phyloP scores from a whole-genome alignment of 2,329 filamentous ascomycete species.

The Fonsecaea pugnacius region DNA sequence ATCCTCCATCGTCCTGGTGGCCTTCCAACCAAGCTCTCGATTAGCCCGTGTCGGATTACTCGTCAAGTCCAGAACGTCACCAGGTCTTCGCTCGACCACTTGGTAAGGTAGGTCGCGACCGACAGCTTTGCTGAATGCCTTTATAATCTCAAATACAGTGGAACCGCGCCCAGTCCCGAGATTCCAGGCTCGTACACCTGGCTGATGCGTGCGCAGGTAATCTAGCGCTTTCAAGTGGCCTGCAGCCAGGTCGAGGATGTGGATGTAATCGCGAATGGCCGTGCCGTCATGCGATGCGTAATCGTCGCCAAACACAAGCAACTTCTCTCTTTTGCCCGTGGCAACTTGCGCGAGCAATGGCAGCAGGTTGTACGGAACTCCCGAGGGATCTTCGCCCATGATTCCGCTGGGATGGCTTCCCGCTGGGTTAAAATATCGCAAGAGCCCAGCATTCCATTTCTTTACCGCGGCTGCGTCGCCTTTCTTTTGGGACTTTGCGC shows the following conservation, averaged over 20 bases:
- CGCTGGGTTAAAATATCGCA: slow-evolving; percentile 97
- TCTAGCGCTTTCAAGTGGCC: slow-evolving; percentile 89
- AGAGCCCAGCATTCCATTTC: slow-evolving; percentile 88
- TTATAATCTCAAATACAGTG: slow-evolving; percentile 97
- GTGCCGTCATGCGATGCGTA: slow-evolving; percentile 90
- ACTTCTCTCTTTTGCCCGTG: slow-evolving; percentile 90
- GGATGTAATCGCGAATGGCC: slow-evolving; percentile 97
- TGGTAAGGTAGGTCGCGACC: slow-evolving; percentile 86
- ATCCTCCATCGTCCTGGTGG: slow-evolving; percentile 85
- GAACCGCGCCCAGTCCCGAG: slow-evolving; percentile 90
- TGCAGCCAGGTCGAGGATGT: slow-evolving; percentile 85
- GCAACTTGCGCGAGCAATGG: slow-evolving; percentile 94
- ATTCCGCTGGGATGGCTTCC: slow-evolving; percentile 93
- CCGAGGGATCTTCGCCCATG: slow-evolving; percentile 97
- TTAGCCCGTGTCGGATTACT: slow-evolving; percentile 88
- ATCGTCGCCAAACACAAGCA: slow-evolving; percentile 93
- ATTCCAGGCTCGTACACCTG: slow-evolving; percentile 95
- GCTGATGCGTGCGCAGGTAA: slow-evolving; percentile 80
- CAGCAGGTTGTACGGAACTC: slow-evolving; percentile 92
- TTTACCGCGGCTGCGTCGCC: slow-evolving; percentile 72
- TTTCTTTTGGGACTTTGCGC: slow-evolving; percentile 78
- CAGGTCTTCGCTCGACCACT: slow-evolving; percentile 77
- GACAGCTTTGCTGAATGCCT: slow-evolving; percentile 85
- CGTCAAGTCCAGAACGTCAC: slow-evolving; percentile 93
- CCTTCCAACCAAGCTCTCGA: slow-evolving; percentile 88